A percentile compares a stretch with the other conserved stretches of the same genome.
Evolutionary conservation across 225 moss, liverwort and hornwort species (phyloP).

Genomic region (Physcomitrium patens): DNA sequence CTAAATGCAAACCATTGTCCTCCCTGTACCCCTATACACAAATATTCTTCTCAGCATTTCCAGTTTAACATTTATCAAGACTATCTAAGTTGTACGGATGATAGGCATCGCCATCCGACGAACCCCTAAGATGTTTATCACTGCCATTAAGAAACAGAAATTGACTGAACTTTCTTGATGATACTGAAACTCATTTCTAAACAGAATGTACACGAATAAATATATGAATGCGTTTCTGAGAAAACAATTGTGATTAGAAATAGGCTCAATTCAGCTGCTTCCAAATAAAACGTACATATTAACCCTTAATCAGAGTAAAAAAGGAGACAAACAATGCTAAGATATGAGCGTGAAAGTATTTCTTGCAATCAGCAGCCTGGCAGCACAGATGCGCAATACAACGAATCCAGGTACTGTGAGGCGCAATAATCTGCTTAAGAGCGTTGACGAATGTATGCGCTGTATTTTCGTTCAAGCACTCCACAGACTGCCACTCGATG

Average conservation of each 20-base stretch:
- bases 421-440: slow-evolving; percentile 70
- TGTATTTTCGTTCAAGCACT: slow-evolving; percentile 94
- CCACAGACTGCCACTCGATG: slow-evolving; percentile 91
- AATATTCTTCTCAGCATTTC: slow-evolving; percentile 36
- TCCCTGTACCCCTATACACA: slow-evolving; percentile 89
- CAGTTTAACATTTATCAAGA: neutral
- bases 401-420: neutral
- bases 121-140: too few relatives aligned
- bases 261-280: too few relatives aligned
- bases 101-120: too few relatives aligned
- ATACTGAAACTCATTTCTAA: too few relatives aligned
- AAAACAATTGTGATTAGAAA: too few relatives aligned
- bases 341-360: neutral
- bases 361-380: neutral
- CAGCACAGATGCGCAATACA: neutral
- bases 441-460: slow-evolving; percentile 85
- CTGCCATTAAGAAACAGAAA: too few relatives aligned
- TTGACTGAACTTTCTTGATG: too few relatives aligned
- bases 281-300: too few relatives aligned
- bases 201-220: too few relatives aligned
- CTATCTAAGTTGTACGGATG: neutral
- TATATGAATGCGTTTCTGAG: too few relatives aligned
- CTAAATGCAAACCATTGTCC: slow-evolving; percentile 85
- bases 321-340: neutral
- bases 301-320: too few relatives aligned